Evolutionary conservation across 1,139 yeast species (phyloP).

Genomic region (Debaryomyces sp.): DNA sequence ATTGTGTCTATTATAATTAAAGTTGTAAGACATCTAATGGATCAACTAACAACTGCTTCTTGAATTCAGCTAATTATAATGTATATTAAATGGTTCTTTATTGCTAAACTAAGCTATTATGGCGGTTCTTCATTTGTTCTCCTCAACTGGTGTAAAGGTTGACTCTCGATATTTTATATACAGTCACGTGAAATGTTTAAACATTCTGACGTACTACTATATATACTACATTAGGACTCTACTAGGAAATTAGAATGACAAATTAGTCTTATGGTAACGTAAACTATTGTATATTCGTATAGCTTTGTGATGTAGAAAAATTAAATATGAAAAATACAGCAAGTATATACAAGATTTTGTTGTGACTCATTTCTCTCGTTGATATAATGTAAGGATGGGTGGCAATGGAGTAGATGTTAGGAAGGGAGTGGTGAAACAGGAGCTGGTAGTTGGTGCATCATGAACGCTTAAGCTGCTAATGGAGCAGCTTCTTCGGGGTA

Average conservation of each 20-base stretch:
- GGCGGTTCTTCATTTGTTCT: background rate
- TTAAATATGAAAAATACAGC: constrained; percentile 4
- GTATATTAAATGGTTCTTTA: background rate
- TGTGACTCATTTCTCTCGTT: constrained; percentile 4
- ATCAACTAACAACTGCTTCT: background rate
- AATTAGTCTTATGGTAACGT: background rate
- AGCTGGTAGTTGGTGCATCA: background rate
- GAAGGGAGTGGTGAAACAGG: background rate
- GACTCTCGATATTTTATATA: background rate
- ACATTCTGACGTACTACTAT: background rate
- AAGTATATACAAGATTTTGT: constrained; percentile 9
- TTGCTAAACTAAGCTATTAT: background rate
- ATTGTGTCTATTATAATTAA: constrained; percentile 40
- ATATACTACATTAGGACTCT: background rate
- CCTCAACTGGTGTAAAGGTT: background rate
- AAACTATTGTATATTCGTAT: constrained; percentile 1
- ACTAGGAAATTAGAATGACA: background rate
- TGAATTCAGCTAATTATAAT: background rate
- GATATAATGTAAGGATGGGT: constrained; percentile 2
- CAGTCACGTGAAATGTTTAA: background rate
- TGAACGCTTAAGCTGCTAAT: constrained; percentile 42
- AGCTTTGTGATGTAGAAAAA: background rate
- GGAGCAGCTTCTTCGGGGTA: constrained; percentile 63
- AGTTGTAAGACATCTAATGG: constrained; percentile 20
- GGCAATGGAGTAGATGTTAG: background rate